Percentiles rank a stretch among this genome's conserved stretches.
Evolutionary conservation across 2,329 filamentous ascomycete species (phyloP).

Genomic region (Blastomyces parvus): DNA sequence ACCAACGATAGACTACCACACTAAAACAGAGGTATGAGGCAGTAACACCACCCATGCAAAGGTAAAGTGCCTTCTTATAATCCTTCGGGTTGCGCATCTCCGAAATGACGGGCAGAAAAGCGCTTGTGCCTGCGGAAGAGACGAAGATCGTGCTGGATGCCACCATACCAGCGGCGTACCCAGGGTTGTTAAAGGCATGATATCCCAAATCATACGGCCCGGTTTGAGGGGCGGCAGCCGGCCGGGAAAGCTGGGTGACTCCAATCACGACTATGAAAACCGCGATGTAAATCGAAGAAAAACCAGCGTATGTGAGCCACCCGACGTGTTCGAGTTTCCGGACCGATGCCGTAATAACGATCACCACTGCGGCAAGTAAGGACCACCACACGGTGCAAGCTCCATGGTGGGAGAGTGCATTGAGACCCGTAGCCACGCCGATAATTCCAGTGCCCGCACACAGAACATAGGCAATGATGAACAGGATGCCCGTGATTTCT

Average conservation of each 20-base stretch:
- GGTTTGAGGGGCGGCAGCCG: constrained; percentile 51
- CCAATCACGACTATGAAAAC: constrained; percentile 51
- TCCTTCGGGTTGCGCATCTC: constrained; percentile 54
- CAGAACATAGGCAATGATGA: constrained; percentile 50
- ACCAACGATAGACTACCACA: constrained; percentile 53
- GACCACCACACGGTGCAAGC: constrained; percentile 52
- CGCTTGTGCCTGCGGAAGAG: constrained; percentile 49
- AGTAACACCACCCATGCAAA: constrained; percentile 50
- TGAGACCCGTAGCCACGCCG: constrained; percentile 50
- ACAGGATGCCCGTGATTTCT: constrained; percentile 47
- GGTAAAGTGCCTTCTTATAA: constrained; percentile 51
- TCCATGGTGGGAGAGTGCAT: constrained; percentile 50
- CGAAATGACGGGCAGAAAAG: constrained; percentile 55
- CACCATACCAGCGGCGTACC: constrained; percentile 50
- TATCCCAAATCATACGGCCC: constrained; percentile 53
- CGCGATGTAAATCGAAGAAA: constrained; percentile 49
- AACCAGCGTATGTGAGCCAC: constrained; percentile 54
- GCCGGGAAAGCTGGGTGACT: constrained; percentile 48
- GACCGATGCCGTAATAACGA: constrained; percentile 44
- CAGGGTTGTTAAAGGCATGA: constrained; percentile 46
- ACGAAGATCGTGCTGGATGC: constrained; percentile 52
- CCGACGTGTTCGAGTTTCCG: constrained; percentile 53
- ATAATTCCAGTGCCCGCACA: constrained; percentile 50
- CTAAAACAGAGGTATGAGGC: constrained; percentile 50
- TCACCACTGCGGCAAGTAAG: constrained; percentile 43